These are phyloP conservation scores for Aspergillus quadricinctus DNA, from an alignment of 2,329 filamentous ascomycete genomes.

Conservation along the genomic window DNA sequence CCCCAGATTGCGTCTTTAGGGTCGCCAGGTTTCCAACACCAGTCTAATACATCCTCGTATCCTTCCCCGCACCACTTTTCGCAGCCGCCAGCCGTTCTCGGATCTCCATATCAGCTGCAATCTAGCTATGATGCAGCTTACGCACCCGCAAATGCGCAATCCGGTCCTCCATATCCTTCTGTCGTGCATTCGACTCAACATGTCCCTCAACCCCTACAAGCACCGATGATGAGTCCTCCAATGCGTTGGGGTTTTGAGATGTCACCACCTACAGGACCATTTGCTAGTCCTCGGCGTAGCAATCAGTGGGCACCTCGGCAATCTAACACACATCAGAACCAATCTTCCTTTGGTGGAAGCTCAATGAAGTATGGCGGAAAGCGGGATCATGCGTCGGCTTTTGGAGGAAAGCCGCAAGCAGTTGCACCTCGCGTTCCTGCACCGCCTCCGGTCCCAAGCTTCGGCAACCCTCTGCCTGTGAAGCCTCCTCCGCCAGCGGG, in stretches of 20 bases:
- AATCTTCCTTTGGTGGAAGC: slow-evolving; percentile 14
- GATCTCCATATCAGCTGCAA: slow-evolving; percentile 23
- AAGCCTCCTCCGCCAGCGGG: slow-evolving; percentile 39
- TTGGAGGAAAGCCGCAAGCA: slow-evolving; percentile 28
- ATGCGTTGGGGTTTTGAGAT: slow-evolving; percentile 54
- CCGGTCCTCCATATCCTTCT: slow-evolving; percentile 16
- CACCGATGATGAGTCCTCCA: slow-evolving; percentile 51
- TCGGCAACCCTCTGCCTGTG: slow-evolving; percentile 40
- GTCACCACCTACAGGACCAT: slow-evolving; percentile 47
- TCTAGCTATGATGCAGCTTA: slow-evolving; percentile 25
- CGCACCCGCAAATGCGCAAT: slow-evolving; percentile 18
- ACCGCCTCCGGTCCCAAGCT: slow-evolving; percentile 43
- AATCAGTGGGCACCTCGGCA: slow-evolving; percentile 21
- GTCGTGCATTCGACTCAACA: slow-evolving; percentile 20
- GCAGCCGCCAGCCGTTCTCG: slow-evolving; percentile 17
- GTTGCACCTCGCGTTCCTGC: slow-evolving; percentile 30
- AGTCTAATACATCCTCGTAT: slow-evolving; percentile 17
- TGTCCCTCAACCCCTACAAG: slow-evolving; percentile 18
- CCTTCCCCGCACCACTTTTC: slow-evolving; percentile 22
- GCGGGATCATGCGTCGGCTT: slow-evolving; percentile 35
- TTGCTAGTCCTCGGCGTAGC: slow-evolving; percentile 32
- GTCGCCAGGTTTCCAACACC: slow-evolving; percentile 19
- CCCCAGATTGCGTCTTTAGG: slow-evolving; percentile 24
- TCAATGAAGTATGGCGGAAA: slow-evolving; percentile 26
- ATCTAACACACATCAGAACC: slow-evolving; percentile 19